Evolutionary conservation across 2,329 filamentous ascomycete species (phyloP).

Genomic region (Fusarium equiseti): DNA sequence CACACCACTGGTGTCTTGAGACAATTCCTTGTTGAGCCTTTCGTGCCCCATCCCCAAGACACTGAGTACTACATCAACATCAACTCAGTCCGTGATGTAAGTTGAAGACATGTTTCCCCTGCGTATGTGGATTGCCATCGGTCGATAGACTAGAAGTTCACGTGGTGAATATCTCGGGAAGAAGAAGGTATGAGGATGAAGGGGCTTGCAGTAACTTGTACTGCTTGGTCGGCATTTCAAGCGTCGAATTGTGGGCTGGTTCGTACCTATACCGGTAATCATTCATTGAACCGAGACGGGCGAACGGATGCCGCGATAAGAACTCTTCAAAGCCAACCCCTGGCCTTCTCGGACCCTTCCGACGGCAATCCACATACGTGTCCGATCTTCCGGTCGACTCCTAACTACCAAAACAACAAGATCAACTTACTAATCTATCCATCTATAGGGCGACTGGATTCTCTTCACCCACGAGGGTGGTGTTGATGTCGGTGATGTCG

Average conservation of each 20-base stretch:
- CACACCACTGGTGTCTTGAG: constrained; percentile 87
- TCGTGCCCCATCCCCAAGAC: constrained; percentile 93
- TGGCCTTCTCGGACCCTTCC: constrained; percentile 32
- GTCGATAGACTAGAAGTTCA: constrained; percentile 1
- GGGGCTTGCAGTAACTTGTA: constrained; percentile 38
- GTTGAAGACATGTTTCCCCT: constrained; percentile 56
- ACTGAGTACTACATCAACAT: constrained; percentile 99
- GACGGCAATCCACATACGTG: constrained; percentile 22
- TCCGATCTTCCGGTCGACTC: constrained; percentile 15
- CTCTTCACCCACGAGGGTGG: constrained; percentile 99
- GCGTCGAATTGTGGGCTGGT: constrained; percentile 45
- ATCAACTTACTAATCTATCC: constrained; percentile 39
- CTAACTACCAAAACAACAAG: constrained; percentile 7
- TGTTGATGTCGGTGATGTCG: constrained; percentile 99
- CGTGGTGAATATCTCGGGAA: neutral
- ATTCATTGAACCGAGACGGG: constrained; percentile 48
- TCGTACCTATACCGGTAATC: constrained; percentile 44
- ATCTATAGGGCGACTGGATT: constrained; percentile 92
- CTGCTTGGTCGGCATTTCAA: constrained; percentile 32
- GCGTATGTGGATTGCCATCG: constrained; percentile 26
- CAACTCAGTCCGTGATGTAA: constrained; percentile 99
- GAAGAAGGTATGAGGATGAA: constrained; percentile 14
- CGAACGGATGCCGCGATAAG: constrained; percentile 56
- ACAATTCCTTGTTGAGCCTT: constrained; percentile 98
- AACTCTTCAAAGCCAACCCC: constrained; percentile 36